Percentiles rank a stretch among this genome's conserved stretches.
These are phyloP conservation scores for Tolypocladium tundrense DNA, from an alignment of 2,329 filamentous ascomycete genomes.

Conservation along the genomic window DNA sequence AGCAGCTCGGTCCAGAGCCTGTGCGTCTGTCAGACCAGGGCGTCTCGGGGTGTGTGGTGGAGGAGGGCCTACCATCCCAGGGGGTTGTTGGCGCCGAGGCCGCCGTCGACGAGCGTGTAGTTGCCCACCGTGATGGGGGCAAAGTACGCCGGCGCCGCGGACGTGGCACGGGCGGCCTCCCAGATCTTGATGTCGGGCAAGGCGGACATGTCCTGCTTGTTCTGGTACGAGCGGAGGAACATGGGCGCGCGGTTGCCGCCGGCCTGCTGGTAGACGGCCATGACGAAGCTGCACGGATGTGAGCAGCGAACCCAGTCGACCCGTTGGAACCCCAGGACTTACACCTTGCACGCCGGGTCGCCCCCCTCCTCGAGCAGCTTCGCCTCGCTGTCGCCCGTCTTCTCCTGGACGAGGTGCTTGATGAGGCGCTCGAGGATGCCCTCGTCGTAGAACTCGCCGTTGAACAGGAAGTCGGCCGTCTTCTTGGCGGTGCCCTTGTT, in stretches of 20 bases:
- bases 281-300: slow-evolving; percentile 1
- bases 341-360: neutral
- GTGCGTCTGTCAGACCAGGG: neutral
- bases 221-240: slow-evolving; percentile 5
- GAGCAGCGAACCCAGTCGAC: neutral
- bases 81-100: slow-evolving; percentile 1
- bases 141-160: slow-evolving; percentile 4
- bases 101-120: slow-evolving; percentile 4
- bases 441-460: neutral
- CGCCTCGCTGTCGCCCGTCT: neutral
- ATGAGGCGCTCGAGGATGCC: neutral
- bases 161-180: slow-evolving; percentile 4
- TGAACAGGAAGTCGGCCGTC: neutral
- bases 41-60: neutral
- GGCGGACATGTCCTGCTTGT: slow-evolving; percentile 1
- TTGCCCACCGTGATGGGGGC: slow-evolving; percentile 1
- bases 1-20: slow-evolving; percentile 8
- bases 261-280: neutral
- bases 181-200: slow-evolving; percentile 4
- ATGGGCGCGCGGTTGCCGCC: slow-evolving; percentile 1
- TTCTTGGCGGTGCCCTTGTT: neutral
- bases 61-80: neutral
- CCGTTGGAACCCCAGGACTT: neutral
- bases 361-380: neutral
- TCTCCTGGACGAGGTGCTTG: slow-evolving; percentile 1